phyloP scores from a whole-genome alignment of 2,329 filamentous ascomycete genomes.

The Colletotrichum musae region DNA sequence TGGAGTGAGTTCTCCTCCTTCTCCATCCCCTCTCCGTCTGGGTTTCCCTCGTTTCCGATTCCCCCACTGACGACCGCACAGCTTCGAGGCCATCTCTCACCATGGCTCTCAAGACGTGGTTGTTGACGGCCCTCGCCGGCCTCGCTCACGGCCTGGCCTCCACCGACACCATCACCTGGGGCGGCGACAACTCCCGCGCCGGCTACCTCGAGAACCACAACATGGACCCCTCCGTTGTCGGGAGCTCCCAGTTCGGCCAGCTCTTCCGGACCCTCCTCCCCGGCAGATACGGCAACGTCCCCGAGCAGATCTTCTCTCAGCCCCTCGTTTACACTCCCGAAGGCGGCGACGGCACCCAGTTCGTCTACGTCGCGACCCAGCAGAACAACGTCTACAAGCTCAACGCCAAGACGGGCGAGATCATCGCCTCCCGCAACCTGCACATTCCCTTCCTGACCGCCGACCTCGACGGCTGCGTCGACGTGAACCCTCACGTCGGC shows the following conservation, averaged over 20 bases:
- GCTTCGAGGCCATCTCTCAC: constrained; percentile 24
- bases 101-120: constrained; percentile 38
- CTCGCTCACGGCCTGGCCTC: constrained; percentile 53
- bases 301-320: constrained; percentile 68
- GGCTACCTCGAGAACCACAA: constrained; percentile 75
- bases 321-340: constrained; percentile 65
- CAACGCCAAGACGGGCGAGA: constrained; percentile 67
- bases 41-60: constrained; percentile 34
- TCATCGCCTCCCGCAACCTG: constrained; percentile 63
- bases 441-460: constrained; percentile 64
- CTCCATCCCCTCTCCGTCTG: constrained; percentile 21
- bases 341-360: constrained; percentile 60
- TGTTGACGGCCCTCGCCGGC: constrained; percentile 49
- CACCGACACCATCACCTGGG: constrained; percentile 73
- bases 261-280: constrained; percentile 67
- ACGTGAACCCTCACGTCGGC: constrained; percentile 63
- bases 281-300: constrained; percentile 63
- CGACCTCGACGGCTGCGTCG: constrained; percentile 63
- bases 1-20: constrained; percentile 10
- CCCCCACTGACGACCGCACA: constrained; percentile 3
- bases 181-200: constrained; percentile 67
- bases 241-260: constrained; percentile 67
- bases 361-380: constrained; percentile 69
- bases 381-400: constrained; percentile 72
- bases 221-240: constrained; percentile 72